Conservation (phyloP, 176 grass and related monocot species). For the Eleusine coracana region DNA sequence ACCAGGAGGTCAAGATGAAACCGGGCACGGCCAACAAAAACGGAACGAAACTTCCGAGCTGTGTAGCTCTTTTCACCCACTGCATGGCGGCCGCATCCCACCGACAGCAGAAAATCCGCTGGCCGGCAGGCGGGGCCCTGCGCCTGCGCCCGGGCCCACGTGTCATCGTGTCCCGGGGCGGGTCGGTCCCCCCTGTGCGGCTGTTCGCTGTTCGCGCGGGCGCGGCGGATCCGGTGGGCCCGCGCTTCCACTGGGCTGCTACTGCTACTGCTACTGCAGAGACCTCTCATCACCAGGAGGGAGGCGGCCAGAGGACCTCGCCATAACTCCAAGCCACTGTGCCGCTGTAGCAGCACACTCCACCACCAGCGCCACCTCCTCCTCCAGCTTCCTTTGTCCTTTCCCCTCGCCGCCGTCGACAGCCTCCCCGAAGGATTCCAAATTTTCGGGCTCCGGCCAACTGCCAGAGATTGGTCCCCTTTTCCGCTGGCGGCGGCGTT, state of each 20-base stretch:
- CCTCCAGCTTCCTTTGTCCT: background rate
- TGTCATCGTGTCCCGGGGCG: background rate
- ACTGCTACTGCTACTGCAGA: constrained; percentile 14
- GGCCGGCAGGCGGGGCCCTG: background rate
- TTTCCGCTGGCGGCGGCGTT: background rate
- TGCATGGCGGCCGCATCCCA: background rate
- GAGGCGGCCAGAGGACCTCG: constrained; percentile 15
- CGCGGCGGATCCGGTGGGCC: constrained; percentile 28
- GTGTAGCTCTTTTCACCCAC: background rate
- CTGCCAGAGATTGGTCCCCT: background rate
- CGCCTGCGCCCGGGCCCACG: background rate
- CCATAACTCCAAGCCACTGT: constrained; percentile 52
- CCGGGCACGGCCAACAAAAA: constrained; percentile 6
- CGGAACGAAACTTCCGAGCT: background rate
- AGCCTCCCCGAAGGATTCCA: background rate
- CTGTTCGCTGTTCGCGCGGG: constrained; percentile 15
- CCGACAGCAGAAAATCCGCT: constrained; percentile 28
- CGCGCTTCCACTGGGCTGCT: constrained; percentile 28
- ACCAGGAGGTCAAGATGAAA: background rate
- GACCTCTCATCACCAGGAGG: constrained; percentile 23
- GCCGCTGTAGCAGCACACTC: constrained; percentile 32
- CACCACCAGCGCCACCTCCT: background rate
- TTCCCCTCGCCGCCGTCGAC: constrained; percentile 2
- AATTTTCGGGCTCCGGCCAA: background rate
- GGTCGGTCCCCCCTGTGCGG: background rate